phyloP scores from a whole-genome alignment of 768 basidiomycete species.

The Mycena amicta region DNA sequence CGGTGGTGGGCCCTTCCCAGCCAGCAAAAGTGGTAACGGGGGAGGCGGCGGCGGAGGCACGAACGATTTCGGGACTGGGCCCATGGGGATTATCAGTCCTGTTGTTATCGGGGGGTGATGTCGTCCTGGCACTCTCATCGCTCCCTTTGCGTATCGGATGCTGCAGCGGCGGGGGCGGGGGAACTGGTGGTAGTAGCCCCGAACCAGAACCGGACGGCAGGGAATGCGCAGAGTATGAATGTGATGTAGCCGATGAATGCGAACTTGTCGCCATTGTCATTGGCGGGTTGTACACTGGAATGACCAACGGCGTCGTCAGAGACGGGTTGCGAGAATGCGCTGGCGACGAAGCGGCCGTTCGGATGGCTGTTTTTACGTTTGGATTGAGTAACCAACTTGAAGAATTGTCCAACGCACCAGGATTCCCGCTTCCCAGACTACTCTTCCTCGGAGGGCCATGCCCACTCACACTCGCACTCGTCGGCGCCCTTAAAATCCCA shows the following conservation, averaged over 20 bases:
- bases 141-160: not conserved
- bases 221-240: not conserved
- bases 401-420: not conserved
- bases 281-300: not conserved
- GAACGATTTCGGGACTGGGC: not conserved
- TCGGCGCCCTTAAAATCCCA: not conserved
- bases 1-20: not conserved
- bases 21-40: not conserved
- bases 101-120: not conserved
- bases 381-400: not conserved
- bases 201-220: not conserved
- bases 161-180: not conserved
- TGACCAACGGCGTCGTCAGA: not conserved
- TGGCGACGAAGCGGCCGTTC: not conserved
- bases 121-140: too few relatives aligned
- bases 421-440: not conserved
- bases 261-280: too few relatives aligned
- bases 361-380: not conserved
- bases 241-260: not conserved
- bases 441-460: not conserved
- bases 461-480: not conserved
- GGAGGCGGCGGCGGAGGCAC: not conserved
- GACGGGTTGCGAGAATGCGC: constrained; percentile 3
- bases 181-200: not conserved
- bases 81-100: not conserved